Evolutionary conservation across 1,284 basidiomycete species (phyloP).

Genomic region (Caloboletus inedulis): DNA sequence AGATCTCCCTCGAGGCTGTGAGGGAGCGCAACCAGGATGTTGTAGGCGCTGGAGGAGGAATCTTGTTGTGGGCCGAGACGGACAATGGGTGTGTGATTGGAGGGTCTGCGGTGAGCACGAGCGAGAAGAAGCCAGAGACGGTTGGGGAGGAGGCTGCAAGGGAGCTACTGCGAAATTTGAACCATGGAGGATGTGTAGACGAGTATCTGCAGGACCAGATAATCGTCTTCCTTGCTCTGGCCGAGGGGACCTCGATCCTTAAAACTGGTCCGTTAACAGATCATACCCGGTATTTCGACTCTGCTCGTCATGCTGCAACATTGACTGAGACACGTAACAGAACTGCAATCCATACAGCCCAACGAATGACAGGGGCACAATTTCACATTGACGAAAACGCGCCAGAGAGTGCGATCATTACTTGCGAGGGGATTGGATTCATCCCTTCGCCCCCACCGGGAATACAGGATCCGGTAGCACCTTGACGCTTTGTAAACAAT

Average conservation of each 20-base stretch:
- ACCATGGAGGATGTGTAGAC: constrained; percentile 64
- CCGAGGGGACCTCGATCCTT: constrained; percentile 57
- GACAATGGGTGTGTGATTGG: constrained; percentile 60
- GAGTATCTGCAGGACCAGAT: constrained; percentile 71
- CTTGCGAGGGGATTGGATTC: constrained; percentile 58
- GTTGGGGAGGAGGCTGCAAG: constrained; percentile 59
- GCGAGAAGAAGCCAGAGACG: constrained; percentile 40
- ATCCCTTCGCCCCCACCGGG: constrained; percentile 11
- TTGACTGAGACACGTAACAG: constrained; percentile 34
- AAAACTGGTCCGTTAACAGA: constrained; percentile 54
- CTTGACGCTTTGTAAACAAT: constrained; percentile 17
- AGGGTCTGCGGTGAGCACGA: constrained; percentile 59
- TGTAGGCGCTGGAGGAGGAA: constrained; percentile 61
- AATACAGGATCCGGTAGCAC: not conserved
- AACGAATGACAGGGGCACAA: constrained; percentile 59
- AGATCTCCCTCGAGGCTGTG: constrained; percentile 40
- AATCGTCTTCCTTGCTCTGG: constrained; percentile 69
- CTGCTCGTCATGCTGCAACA: not conserved
- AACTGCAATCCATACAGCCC: constrained; percentile 69
- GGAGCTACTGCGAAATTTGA: constrained; percentile 52
- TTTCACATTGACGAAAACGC: constrained; percentile 49
- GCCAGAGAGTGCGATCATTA: constrained; percentile 40
- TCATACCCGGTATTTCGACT: constrained; percentile 55
- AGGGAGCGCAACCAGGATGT: constrained; percentile 48
- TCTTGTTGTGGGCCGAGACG: constrained; percentile 69